Evolutionary conservation across 179 eudicot species (phyloP), one percentile per base, ranked within the genome.

Genomic region (Beta corolliflora): DNA sequence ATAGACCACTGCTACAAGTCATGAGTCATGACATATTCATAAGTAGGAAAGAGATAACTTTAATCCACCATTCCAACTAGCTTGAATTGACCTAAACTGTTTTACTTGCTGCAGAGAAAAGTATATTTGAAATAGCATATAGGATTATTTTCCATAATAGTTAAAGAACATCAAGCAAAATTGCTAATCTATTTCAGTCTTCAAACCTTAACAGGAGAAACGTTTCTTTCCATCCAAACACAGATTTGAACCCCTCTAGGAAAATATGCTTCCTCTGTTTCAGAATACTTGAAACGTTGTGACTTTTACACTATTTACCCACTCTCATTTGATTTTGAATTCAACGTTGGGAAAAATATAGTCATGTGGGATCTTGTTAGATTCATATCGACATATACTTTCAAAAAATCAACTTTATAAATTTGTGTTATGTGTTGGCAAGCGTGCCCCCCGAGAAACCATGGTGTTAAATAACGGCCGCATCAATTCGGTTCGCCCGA

Each of bases 1-100:
- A 77, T 77, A 82, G 77, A 70, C 60, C 77, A 76, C 81, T 46
- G 48, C 45, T 46, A 71, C 23, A 70, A n/a, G n/a, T n/a, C n/a
- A n/a, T n/a, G n/a, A 72, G 25, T 19, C 48, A 68, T 69, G 71
- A 72, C 13, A 63, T 59, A 67, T 55, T 16, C 23, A 75, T 36
- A 73, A 78, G 46, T 74, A 46, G 53, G 58, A n/a, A 69, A 76
- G 23, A 45, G 55, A 44, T 53, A 25, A 56, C 31, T 6, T 45
- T 52, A 44, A 1, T 68, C 56, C 54, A 5, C 7, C 9, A 48
- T 48, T 61, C 55, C 55, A 1, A 66, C 29, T 19, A 15, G 50
- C 80, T 55, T 60, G 7, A 66, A 44, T 36, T 71, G n/a, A 12
- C 81, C 53, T 31, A 56, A 77, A 6, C 6, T 44, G n/a, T 54